Base-by-base conservation (phyloP, 192 early-diverging fungal species). In the Gryganskiella cystojenkinii region DNA sequence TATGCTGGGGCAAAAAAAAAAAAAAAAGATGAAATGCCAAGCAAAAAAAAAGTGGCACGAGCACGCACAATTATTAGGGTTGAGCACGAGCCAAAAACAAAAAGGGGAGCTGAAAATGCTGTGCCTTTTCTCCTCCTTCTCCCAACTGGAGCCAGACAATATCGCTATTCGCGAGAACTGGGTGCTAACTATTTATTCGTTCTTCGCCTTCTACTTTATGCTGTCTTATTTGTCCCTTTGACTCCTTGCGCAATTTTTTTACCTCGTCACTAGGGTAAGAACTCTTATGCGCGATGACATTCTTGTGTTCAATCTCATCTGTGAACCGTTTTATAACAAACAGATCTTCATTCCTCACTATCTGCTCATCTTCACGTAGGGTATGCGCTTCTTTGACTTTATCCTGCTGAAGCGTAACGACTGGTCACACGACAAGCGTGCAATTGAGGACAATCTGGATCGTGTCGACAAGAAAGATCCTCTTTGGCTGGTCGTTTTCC, bases 311-410 rank as follows among this genome's bases (percentile, higher is more conserved):
- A n/a, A n/a, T n/a, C n/a, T n/a, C n/a, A n/a, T n/a, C n/a, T n/a
- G n/a, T n/a, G n/a, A n/a, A n/a, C n/a, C n/a, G n/a, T n/a, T n/a
- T n/a, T n/a, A n/a, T n/a, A n/a, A 14, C 4, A 24, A 44, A 20
- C 20, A 49, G 22, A 56, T 19, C 34, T 20, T 33, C 22, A 34
- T 71, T 56, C 22, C 31, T 51, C 9, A 45, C 34, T n/a, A 9
- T 2, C 30, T 31, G 22, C 4, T 22, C 33, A 56, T 35, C 35
- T 34, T 35, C 35, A 67, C n/a, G 10, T 65, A 88, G 87, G 88
- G 84, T n/a, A 98, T 98, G 95, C 86, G 82, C 49, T 91, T 97
- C 57, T 93, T 98, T 64, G 94, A 96, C 70, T 99, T 96, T 78
- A 96, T 99, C 30, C 92, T 98, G 74, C 80, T 99, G 68, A 92